Evolutionary conservation across 331 rosid species (phyloP), one percentile per base, ranked within the genome.

Genomic region (Cydonia oblonga): DNA sequence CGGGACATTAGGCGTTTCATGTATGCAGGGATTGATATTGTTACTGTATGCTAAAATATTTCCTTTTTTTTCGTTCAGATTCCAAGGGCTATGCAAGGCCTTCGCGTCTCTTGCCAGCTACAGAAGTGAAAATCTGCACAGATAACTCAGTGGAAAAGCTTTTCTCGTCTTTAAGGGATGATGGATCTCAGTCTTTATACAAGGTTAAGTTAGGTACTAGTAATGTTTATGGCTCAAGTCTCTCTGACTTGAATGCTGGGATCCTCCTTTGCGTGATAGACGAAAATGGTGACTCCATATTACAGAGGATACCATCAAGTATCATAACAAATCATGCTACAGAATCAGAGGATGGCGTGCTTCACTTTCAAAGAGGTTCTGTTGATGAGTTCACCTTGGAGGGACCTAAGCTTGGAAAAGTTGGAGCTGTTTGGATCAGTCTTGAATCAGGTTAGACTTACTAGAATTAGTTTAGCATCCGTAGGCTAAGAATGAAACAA

Each of bases 371-470:
- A 82, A 87, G 90, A 70, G 92, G 90, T 74, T 91, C 89, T 56
- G 70, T 79, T 25, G 95, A 89, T 77, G 96, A 86, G 64, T 91
- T 91, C 79, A 56, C 75, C 81, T 89, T 93, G 70, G 80, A 81
- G 78, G 96, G 97, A 59, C 97, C 97, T 30, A 86, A 88, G 67
- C 63, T 88, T 20, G 83, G 85, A 73, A 81, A 75, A 70, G 32
- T 89, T 26, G 71, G 80, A 44, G 97, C 98, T 59, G 72, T 93
- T 67, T 93, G 98, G 97, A 79, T 91, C 14, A 72, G 96, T 59
- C 82, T 93, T 78, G 98, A 93, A 64, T 91, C 97, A 78, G 98
- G 97, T 93, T 81, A 71, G 78, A 76, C 66, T 63, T 72, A 15
- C 68, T 74, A 51, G 70, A 64, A 68, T 74, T 65, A 22, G 65